Percentiles rank a stretch among this genome's conserved stretches.
These are phyloP conservation scores for Clitoria ternatea DNA, from an alignment of 306 rosid genomes.

Conservation along the genomic window DNA sequence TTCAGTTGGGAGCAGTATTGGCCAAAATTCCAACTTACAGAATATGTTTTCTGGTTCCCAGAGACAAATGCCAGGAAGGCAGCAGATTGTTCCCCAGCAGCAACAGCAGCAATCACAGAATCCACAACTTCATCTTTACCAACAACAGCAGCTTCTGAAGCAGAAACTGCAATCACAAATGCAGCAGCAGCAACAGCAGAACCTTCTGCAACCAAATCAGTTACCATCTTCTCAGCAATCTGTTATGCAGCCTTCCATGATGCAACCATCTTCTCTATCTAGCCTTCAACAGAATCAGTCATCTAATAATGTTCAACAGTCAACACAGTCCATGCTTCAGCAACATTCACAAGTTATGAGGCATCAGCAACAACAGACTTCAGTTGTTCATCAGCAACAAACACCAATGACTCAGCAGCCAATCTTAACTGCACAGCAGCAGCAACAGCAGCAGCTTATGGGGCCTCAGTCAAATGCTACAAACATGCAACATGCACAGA, in stretches of 20 bases:
- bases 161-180: constrained; percentile 62
- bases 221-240: constrained; percentile 81
- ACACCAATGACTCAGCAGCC: constrained; percentile 56
- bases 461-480: constrained; percentile 62
- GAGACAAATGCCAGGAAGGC: constrained; percentile 77
- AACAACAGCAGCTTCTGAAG: constrained; percentile 54
- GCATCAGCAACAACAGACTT: constrained; percentile 61
- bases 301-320: constrained; percentile 58
- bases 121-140: constrained; percentile 50
- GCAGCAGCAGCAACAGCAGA: constrained; percentile 67
- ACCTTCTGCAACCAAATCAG: constrained; percentile 64
- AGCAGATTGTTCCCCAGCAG: constrained; percentile 64
- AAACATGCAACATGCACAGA: constrained; percentile 59
- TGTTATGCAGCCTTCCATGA: constrained; percentile 51
- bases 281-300: constrained; percentile 74
- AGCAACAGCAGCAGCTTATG: constrained; percentile 58
- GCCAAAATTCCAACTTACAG: constrained; percentile 56
- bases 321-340: constrained; percentile 69
- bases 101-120: constrained; percentile 72
- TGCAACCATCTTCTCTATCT: constrained; percentile 50
- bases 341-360: constrained; percentile 78
- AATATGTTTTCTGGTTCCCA: constrained; percentile 66
- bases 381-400: constrained; percentile 67
- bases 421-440: constrained; percentile 55
- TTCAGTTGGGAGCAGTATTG: constrained; percentile 57